Base-by-base conservation (phyloP, 2,329 filamentous ascomycete species). In the Clarireedia hainanense region DNA sequence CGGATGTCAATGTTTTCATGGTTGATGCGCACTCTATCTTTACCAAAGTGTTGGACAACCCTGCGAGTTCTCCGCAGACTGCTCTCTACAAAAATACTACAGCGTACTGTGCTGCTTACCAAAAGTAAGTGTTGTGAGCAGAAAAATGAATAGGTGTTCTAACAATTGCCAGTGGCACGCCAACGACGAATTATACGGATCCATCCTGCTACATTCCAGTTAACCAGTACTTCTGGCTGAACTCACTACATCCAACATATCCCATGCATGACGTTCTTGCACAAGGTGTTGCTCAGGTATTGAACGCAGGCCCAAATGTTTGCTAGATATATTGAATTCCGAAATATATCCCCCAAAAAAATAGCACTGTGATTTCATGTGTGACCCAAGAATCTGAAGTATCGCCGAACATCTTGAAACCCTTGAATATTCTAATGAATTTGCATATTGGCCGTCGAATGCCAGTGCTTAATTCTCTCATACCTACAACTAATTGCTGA, bases 221-320 rank as follows among this genome's bases (percentile, higher is more conserved):
- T 2, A 79, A 85, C 64, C 70, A 85, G 69, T 85, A 85, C 65
- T 77, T 85, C 62, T 86, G 82, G 83, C 70, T 85, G 30, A 85
- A 86, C 62, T 73, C 68, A 40, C 66, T 86, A 60, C 83, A 86
- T 64, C 83, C 83, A n/a, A 85, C 82, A 0, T 82, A 78, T 64
- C 76, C 80, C 0, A 76, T 85, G 52, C 81, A 85, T 60, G 79
- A 84, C 51, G 77, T 78, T 5, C 76, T 83, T 6, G 83, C 82
- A 0, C 69, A 77, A 56, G 67, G 71, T 50, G 69, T 83, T 43
- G 72, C 74, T 2, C 65, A 69, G 52, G 65, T 69, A 3, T 60
- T 79, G 60, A 57, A 57, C 6, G 67, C 62, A 10, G 73, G 71
- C 2, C 73, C 73, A 0, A 74, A 72, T 49, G 64, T 74, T 24